Evolutionary conservation across 2,329 filamentous ascomycete genomes (phyloP).

Genomic region (Alternaria incomplexa): DNA sequence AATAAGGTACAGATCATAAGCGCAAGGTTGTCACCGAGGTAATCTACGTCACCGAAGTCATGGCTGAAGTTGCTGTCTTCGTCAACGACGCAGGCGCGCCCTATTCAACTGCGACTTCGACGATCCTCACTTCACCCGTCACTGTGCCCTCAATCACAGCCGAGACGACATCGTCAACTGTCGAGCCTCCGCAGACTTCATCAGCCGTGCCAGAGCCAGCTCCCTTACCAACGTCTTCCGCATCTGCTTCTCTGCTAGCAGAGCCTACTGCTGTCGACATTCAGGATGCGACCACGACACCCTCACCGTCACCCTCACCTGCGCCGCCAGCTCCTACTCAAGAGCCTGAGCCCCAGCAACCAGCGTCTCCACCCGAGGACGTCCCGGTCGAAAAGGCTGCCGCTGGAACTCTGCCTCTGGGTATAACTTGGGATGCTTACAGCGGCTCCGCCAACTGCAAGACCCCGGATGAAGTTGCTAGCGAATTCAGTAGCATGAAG

Average conservation of each 20-base stretch:
- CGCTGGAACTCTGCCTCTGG: constrained; percentile 28
- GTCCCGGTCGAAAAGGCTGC: constrained; percentile 2
- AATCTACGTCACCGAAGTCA: constrained; percentile 37
- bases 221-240: constrained; percentile 6
- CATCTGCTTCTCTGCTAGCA: constrained; percentile 9
- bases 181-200: constrained; percentile 1
- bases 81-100: constrained; percentile 40
- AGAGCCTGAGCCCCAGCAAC: constrained; percentile 4
- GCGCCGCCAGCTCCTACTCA: not conserved
- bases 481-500: constrained; percentile 67
- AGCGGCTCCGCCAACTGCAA: constrained; percentile 63
- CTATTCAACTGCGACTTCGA: constrained; percentile 32
- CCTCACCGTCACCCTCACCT: not conserved
- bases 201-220: constrained; percentile 8
- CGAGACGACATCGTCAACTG: not conserved
- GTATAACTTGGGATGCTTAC: constrained; percentile 45
- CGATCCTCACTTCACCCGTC: constrained; percentile 7
- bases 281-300: constrained; percentile 1
- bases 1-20: constrained; percentile 32
- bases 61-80: constrained; percentile 40
- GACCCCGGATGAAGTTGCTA: constrained; percentile 63
- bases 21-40: constrained; percentile 42
- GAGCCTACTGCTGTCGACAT: constrained; percentile 12
- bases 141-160: constrained; percentile 16
- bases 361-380: constrained; percentile 4